Evolutionary conservation across 768 basidiomycete species (phyloP).

Genomic region (Hypholoma fasciculare): DNA sequence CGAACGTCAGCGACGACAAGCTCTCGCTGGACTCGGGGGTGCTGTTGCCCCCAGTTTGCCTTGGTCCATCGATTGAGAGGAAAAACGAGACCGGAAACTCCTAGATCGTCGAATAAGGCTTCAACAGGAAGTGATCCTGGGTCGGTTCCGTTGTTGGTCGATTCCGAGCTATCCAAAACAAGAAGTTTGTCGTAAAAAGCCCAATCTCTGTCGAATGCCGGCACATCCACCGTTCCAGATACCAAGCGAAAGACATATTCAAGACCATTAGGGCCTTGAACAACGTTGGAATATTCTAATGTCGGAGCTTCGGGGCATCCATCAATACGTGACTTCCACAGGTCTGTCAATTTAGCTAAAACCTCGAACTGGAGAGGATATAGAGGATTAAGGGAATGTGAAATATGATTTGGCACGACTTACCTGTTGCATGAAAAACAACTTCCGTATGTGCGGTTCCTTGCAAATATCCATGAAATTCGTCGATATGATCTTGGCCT

Average conservation of each 20-base stretch:
- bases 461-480: slow-evolving; percentile 50
- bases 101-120: slow-evolving; percentile 50
- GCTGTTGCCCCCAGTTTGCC: slow-evolving; percentile 37
- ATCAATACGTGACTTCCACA: slow-evolving; percentile 50
- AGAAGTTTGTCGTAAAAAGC: slow-evolving; percentile 47
- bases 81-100: slow-evolving; percentile 44
- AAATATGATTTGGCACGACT: slow-evolving; percentile 2
- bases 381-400: not conserved
- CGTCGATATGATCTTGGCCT: slow-evolving; percentile 36
- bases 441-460: slow-evolving; percentile 42
- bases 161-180: slow-evolving; percentile 29
- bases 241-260: slow-evolving; percentile 41
- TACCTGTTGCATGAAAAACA: slow-evolving; percentile 57
- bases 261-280: slow-evolving; percentile 25
- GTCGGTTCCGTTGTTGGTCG: slow-evolving; percentile 17
- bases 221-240: slow-evolving; percentile 43
- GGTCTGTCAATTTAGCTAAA: slow-evolving; percentile 40
- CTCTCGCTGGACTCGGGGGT: slow-evolving; percentile 35
- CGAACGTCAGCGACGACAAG: slow-evolving; percentile 41
- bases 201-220: slow-evolving; percentile 36
- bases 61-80: slow-evolving; percentile 41
- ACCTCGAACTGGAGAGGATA: slow-evolving; percentile 43
- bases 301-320: slow-evolving; percentile 49
- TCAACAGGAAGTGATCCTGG: slow-evolving; percentile 40
- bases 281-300: slow-evolving; percentile 34